Evolutionary conservation across 192 early-diverging fungal species (phyloP), one percentile per base, ranked within the genome.

Genomic region (Cetraspora pellucida): DNA sequence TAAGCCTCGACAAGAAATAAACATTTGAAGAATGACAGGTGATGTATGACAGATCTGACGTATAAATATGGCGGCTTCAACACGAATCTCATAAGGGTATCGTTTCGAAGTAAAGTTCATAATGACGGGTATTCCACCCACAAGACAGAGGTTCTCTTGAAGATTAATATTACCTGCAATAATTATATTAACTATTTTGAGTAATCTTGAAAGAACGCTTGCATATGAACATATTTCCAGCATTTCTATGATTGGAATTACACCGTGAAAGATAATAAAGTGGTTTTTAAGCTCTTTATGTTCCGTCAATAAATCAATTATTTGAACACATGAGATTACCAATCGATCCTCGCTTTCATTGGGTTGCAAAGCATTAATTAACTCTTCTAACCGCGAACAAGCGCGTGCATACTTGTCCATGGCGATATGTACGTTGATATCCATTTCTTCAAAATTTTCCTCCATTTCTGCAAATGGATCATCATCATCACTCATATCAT

Each of bases 1-100:
- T 2, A 89, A 66, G 0, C 87, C 88, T 16, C 87, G 80, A 70
- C 89, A 90, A 13, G 87, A 87, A 54, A 90, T 74, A 70, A 89
- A 88, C 83, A 89, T 87, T 50, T 87, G 89, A 2, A 89, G 80
- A 37, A 86, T 85, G 19, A 82, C 23, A 1, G 85, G 72, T 27
- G 80, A 86, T 10, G 80, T 80, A 28, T 81, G 71, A 50, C 88
- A 90, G 31, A 89, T 83, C 21, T 84, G 81, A 27, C 77, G 68
- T 31, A 88, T 82, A 80, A 90, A 89, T 11, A 66, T 68, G 2
- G 87, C 87, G 1, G 86, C 86, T 55, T 83, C 83, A 16, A 83
- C 55, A 28, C 86, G 81, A 45, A 88, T 81, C 2, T 83, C 80
- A 37, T 78, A 79, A 52, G 65, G 46, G n/a, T 79, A 80, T 9